These are phyloP conservation scores for Colletotrichum caudatum DNA, from an alignment of 2,329 filamentous ascomycete genomes.

Conservation along the genomic window DNA sequence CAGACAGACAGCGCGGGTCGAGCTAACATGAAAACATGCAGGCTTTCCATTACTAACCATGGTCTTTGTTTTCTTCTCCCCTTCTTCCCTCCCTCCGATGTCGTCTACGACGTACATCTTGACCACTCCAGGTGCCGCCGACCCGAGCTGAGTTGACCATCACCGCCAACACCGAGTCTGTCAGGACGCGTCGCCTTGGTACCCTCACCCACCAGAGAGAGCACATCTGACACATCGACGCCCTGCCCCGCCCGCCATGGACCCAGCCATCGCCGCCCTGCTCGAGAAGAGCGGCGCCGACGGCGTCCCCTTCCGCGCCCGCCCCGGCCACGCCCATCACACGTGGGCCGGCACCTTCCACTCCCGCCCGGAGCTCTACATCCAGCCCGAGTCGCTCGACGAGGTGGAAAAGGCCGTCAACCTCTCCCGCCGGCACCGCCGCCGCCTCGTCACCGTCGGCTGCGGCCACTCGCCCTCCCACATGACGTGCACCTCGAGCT, in stretches of 20 bases:
- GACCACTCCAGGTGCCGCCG: background rate
- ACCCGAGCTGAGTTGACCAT: background rate
- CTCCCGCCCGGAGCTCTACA: conserved; percentile 89
- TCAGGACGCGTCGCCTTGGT: too few relatives aligned
- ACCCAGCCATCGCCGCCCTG: conserved; percentile 53
- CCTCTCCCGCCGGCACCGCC: conserved; percentile 83
- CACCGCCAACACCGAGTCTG: background rate
- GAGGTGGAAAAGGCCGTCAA: conserved; percentile 88
- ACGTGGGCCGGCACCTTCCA: conserved; percentile 97
- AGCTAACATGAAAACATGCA: background rate
- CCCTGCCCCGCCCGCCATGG: conserved; percentile 47
- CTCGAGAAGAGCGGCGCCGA: conserved; percentile 48
- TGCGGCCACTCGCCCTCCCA: conserved; percentile 93
- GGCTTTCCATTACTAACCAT: background rate
- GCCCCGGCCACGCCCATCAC: conserved; percentile 79
- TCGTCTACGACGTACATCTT: background rate
- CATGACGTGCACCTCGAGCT: conserved; percentile 91
- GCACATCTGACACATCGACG: too few relatives aligned
- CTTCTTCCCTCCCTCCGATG: background rate
- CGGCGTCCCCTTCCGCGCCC: conserved; percentile 79
- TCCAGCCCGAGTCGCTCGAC: conserved; percentile 81
- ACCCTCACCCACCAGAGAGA: background rate
- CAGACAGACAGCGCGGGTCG: background rate
- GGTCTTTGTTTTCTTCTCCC: background rate
- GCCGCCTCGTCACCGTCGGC: conserved; percentile 87